Evolutionary conservation across 1,284 basidiomycete genomes (phyloP).

Genomic region (Microbotryum intermedium): DNA sequence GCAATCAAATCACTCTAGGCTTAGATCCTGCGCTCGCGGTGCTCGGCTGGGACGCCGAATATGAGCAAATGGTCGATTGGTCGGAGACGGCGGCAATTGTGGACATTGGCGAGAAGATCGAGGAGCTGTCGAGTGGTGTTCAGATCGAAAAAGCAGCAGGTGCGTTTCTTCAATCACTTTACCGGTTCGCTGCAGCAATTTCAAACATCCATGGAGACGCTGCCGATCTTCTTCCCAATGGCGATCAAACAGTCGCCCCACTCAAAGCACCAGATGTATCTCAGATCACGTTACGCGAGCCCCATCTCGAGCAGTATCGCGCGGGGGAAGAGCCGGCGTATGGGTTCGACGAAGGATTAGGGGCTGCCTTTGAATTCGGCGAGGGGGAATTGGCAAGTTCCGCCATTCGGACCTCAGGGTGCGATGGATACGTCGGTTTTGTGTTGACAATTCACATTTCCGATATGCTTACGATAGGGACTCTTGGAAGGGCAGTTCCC

Average conservation of each 20-base stretch:
- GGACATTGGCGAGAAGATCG: background rate
- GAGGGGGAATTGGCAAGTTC: background rate
- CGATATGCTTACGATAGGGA: conserved; percentile 5
- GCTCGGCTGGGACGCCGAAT: conserved; percentile 12
- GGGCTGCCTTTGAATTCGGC: background rate
- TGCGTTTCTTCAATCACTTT: background rate
- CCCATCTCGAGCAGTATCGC: conserved; percentile 21
- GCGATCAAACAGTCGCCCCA: background rate
- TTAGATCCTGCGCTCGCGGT: conserved; percentile 3
- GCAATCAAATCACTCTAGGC: conserved; percentile 2
- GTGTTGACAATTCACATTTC: background rate
- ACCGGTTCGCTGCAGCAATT: background rate
- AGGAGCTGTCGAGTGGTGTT: background rate
- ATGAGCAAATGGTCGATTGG: background rate
- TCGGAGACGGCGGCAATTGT: background rate
- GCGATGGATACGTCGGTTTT: background rate
- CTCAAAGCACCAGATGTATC: conserved; percentile 17
- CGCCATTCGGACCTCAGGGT: conserved; percentile 3
- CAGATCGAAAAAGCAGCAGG: too few relatives aligned
- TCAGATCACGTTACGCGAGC: conserved; percentile 24
- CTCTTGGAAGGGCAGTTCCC: conserved; percentile 16
- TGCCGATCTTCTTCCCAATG: background rate
- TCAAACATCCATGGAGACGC: background rate
- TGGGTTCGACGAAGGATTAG: background rate
- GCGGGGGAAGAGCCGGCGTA: background rate